These are phyloP conservation scores for Thelonectria discophora DNA, from an alignment of 2,329 filamentous ascomycete genomes.

Conservation along the genomic window DNA sequence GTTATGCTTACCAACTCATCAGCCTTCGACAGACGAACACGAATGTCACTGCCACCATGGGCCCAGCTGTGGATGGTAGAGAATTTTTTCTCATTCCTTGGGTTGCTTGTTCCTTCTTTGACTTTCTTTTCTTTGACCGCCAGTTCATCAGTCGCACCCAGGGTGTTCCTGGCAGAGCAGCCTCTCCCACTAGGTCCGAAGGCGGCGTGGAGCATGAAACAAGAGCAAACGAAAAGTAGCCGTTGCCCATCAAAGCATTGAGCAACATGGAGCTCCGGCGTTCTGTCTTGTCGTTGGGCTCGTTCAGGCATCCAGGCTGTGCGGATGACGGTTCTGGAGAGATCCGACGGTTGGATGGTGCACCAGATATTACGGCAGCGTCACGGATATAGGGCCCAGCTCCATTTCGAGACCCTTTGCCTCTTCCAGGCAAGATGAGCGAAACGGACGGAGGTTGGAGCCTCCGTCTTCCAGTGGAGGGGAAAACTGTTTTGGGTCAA, in stretches of 20 bases:
- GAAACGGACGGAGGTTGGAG: conserved; percentile 15
- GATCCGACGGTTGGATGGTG: conserved; percentile 15
- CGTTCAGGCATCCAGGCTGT: conserved; percentile 13
- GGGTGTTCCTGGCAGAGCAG: conserved; percentile 35
- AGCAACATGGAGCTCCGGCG: conserved; percentile 5
- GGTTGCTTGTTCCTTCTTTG: conserved; percentile 18
- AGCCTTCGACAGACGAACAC: conserved; percentile 26
- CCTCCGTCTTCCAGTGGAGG: conserved; percentile 6
- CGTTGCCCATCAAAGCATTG: not conserved
- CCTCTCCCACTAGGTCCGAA: conserved; percentile 28
- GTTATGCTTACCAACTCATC: conserved; percentile 24
- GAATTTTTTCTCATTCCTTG: conserved; percentile 20
- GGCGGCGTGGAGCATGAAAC: conserved; percentile 35
- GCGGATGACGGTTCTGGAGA: conserved; percentile 12
- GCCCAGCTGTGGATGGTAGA: conserved; percentile 7
- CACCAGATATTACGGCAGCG: conserved; percentile 4
- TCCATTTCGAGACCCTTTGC: conserved; percentile 4
- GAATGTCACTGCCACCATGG: conserved; percentile 20
- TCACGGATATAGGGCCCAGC: not conserved
- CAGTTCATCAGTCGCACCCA: conserved; percentile 53
- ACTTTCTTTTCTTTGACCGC: conserved; percentile 54
- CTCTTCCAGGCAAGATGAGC: conserved; percentile 9
- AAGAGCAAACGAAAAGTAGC: conserved; percentile 16
- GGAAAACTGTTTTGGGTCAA: conserved; percentile 21
- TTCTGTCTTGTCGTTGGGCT: conserved; percentile 4